These are phyloP conservation scores for Aspergillus biplanus DNA, from an alignment of 495 filamentous ascomycete genomes.

Conservation along the genomic window DNA sequence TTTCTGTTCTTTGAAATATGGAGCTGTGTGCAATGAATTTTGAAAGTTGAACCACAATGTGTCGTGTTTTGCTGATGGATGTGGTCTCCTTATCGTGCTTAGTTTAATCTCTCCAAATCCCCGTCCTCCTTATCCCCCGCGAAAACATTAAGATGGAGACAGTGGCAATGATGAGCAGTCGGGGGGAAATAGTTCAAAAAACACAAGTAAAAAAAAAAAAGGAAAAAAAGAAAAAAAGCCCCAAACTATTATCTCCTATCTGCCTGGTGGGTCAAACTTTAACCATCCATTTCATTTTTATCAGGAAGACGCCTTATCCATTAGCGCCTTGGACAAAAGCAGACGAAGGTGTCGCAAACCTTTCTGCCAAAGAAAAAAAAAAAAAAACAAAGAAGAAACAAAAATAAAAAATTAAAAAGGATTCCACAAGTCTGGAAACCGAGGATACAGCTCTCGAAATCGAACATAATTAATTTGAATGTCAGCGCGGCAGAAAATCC, in stretches of 20 bases:
- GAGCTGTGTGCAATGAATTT: not conserved
- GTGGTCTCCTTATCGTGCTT: conserved; percentile 24
- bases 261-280: conserved; percentile 10
- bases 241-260: conserved; percentile 4
- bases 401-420: not conserved
- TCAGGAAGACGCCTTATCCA: not conserved
- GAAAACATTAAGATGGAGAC: conserved; percentile 22
- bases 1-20: not conserved
- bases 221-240: not conserved
- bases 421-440: not conserved
- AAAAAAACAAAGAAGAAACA: not conserved
- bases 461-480: no score
- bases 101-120: conserved; percentile 29
- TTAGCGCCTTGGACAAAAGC: not conserved
- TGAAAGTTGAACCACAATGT: not conserved
- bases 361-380: not conserved
- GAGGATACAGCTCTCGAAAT: no score
- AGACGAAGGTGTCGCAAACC: not conserved
- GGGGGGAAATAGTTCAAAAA: conserved; percentile 5
- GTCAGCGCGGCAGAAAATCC: not conserved
- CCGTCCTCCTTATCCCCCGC: conserved; percentile 29
- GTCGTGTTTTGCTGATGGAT: not conserved
- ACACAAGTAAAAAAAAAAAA: conserved; percentile 9
- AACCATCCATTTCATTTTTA: conserved; percentile 12
- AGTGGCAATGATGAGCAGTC: conserved; percentile 22